Percentiles rank a stretch among this genome's conserved stretches.
phyloP scores from a whole-genome alignment of 2,329 filamentous ascomycete genomes.

The Penicillium sp. region DNA sequence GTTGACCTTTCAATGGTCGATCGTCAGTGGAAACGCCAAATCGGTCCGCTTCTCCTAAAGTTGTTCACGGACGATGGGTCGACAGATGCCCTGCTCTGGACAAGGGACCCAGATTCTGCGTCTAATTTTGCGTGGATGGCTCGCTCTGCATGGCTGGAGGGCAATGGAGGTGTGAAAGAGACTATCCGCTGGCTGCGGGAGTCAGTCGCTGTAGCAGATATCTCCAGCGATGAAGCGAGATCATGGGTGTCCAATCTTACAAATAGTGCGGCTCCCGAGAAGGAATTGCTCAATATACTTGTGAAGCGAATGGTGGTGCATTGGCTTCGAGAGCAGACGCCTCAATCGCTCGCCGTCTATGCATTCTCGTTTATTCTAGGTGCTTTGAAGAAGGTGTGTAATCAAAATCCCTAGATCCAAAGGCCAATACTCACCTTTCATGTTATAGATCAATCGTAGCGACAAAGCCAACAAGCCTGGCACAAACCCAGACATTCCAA shows the following conservation, averaged over 20 bases:
- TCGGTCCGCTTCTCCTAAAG: slow-evolving; percentile 28
- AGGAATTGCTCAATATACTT: slow-evolving; percentile 26
- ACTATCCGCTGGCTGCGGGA: slow-evolving; percentile 31
- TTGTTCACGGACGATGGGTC: slow-evolving; percentile 27
- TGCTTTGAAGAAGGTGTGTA: slow-evolving; percentile 22
- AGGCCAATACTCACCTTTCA: background rate
- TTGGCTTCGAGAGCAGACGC: slow-evolving; percentile 25
- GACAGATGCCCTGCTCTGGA: slow-evolving; percentile 26
- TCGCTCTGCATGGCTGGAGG: slow-evolving; percentile 26
- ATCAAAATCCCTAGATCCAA: background rate
- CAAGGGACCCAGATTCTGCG: slow-evolving; percentile 9
- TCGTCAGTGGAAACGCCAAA: slow-evolving; percentile 26
- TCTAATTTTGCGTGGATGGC: slow-evolving; percentile 20
- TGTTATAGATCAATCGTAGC: background rate
- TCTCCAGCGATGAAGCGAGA: slow-evolving; percentile 20
- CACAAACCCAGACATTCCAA: background rate
- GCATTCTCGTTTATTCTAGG: slow-evolving; percentile 24
- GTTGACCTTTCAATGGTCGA: slow-evolving; percentile 31
- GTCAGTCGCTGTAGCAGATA: slow-evolving; percentile 26
- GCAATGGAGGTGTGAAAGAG: slow-evolving; percentile 16
- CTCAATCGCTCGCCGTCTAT: slow-evolving; percentile 13
- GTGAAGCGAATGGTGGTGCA: slow-evolving; percentile 30
- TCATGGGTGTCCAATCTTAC: slow-evolving; percentile 29
- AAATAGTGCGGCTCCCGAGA: slow-evolving; percentile 20
- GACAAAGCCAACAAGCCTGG: background rate